These are phyloP conservation scores for Fusarium annulatum DNA, from an alignment of 2,329 filamentous ascomycete species.

Conservation along the genomic window DNA sequence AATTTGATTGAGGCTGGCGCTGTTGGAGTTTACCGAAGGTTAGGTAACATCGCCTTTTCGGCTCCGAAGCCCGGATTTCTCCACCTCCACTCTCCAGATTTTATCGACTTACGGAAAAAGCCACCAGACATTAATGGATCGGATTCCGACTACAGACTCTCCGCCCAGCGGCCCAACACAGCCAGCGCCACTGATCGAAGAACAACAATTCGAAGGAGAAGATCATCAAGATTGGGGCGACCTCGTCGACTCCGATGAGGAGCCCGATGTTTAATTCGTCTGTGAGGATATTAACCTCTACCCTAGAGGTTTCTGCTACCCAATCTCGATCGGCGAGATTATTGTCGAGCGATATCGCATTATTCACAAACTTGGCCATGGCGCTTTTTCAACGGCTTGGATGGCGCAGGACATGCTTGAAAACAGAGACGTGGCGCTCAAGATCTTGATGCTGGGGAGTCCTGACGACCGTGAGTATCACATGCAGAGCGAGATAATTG, in stretches of 20 bases:
- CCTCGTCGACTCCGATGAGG: not conserved
- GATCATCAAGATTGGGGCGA: not conserved
- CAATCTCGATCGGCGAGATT: accelerated
- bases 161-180: accelerated
- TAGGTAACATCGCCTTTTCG: not conserved
- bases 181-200: too few relatives aligned
- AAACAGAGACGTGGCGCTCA: not conserved
- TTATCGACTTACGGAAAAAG: accelerated
- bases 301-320: not conserved
- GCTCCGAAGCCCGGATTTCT: not conserved
- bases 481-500: not conserved
- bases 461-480: accelerated
- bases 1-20: too few relatives aligned
- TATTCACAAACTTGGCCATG: not conserved
- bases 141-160: accelerated
- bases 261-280: accelerated
- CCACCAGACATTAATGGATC: accelerated
- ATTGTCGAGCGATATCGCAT: not conserved
- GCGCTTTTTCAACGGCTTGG: not conserved
- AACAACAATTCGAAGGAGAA: accelerated
- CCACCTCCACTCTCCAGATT: not conserved
- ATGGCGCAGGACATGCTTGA: accelerated
- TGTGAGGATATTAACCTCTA: not conserved
- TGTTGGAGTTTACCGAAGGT: accelerated
- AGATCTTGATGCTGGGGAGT: not conserved